A percentile compares a stretch with the other conserved stretches of the same genome.
These are phyloP conservation scores for Aspergillus ostianus DNA, from an alignment of 495 filamentous ascomycete genomes.

Conservation along the genomic window DNA sequence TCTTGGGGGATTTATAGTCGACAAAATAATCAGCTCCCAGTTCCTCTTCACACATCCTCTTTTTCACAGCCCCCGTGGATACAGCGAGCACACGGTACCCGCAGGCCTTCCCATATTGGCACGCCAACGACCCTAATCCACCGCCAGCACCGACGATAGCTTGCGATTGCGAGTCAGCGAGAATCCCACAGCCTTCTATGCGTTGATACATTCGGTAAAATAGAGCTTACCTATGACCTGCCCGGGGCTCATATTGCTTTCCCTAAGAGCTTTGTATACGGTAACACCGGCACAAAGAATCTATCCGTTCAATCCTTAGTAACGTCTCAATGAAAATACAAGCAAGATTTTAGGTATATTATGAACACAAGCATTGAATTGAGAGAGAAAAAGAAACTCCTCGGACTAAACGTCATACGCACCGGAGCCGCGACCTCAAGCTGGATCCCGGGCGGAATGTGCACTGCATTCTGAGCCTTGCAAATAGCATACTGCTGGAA, in stretches of 20 bases:
- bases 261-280: conserved; percentile 19
- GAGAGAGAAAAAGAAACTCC: not conserved
- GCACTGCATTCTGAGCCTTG: conserved; percentile 13
- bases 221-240: not conserved
- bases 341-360: too few relatives aligned
- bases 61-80: not conserved
- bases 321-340: too few relatives aligned
- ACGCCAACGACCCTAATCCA: conserved; percentile 6
- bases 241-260: not conserved
- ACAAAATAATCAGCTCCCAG: conserved; percentile 9
- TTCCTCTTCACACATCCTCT: conserved; percentile 5
- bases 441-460: conserved; percentile 7
- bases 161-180: not conserved
- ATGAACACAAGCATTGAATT: too few relatives aligned
- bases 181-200: too few relatives aligned
- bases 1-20: conserved; percentile 6
- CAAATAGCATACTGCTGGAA: conserved; percentile 19
- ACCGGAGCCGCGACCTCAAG: conserved; percentile 16
- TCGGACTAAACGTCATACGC: not conserved
- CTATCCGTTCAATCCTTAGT: not conserved
- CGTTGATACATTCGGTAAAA: conserved; percentile 3
- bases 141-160: conserved; percentile 8
- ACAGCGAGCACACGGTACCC: conserved; percentile 8
- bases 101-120: conserved; percentile 8
- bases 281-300: conserved; percentile 18